Conservation (phyloP, 1,139 yeast genomes). For the Magnusiomyces tetraspermus region DNA sequence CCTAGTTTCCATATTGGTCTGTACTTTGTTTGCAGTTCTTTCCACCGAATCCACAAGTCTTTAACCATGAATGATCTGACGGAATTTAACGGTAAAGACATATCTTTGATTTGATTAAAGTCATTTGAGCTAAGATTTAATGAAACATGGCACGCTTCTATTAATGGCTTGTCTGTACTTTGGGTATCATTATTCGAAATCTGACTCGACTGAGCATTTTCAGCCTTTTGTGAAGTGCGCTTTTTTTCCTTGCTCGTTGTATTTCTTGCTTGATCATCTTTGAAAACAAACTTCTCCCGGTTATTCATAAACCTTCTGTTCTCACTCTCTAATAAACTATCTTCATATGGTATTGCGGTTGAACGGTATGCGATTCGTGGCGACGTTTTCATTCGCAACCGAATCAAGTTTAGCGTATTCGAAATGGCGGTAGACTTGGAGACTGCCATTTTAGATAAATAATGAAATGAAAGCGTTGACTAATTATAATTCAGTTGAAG, state of each 20-base stretch:
- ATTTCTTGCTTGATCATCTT: not conserved
- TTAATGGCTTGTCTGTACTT: no score
- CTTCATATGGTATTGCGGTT: not conserved
- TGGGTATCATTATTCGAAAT: no score
- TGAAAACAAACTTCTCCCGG: not conserved
- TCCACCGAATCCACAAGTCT: conserved; percentile 4
- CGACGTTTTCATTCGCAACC: not conserved
- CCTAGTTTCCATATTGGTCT: not conserved
- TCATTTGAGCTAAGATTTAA: not conserved
- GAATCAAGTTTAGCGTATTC: not conserved
- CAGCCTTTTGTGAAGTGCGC: no score
- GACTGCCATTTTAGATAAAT: not conserved
- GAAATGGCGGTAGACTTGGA: not conserved
- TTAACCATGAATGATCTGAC: not conserved
- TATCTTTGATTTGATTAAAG: not conserved
- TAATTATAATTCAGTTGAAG: not conserved
- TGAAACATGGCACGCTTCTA: not conserved
- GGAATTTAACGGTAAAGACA: not conserved
- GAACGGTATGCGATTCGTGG: not conserved
- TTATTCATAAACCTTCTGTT: not conserved
- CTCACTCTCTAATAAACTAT: not conserved
- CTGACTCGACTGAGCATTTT: no score
- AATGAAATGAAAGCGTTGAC: not conserved
- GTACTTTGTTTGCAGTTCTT: not conserved
- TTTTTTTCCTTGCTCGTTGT: not conserved